phyloP scores from a whole-genome alignment of 1,284 basidiomycete genomes.

The Amylostereum areolatum region DNA sequence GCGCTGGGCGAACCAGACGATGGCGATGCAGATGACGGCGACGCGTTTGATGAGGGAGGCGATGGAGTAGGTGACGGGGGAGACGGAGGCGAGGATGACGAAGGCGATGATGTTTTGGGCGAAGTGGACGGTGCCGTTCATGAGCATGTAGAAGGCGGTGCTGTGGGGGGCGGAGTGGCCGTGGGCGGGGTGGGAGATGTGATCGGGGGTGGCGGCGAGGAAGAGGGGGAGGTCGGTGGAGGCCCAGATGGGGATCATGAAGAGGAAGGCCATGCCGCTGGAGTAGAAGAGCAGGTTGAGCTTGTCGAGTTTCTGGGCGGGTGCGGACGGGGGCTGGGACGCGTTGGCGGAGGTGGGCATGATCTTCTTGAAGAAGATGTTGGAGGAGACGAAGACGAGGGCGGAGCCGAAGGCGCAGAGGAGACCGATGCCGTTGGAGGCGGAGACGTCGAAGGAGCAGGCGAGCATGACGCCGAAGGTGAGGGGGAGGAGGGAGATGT shows the following conservation, averaged over 20 bases:
- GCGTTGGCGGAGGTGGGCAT: constrained; percentile 64
- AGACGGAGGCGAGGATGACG: constrained; percentile 90
- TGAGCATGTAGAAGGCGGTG: constrained; percentile 71
- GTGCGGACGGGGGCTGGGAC: constrained; percentile 33
- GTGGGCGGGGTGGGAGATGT: constrained; percentile 44
- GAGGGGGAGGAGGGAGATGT: constrained; percentile 90
- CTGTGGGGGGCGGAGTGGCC: constrained; percentile 46
- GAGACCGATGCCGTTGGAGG: constrained; percentile 78
- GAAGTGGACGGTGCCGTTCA: constrained; percentile 96
- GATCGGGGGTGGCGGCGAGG: constrained; percentile 36
- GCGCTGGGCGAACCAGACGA: constrained; percentile 92
- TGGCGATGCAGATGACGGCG: constrained; percentile 95
- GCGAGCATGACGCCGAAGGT: constrained; percentile 97
- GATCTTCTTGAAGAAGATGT: constrained; percentile 99
- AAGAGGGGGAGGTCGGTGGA: constrained; percentile 78
- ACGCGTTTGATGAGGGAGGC: constrained; percentile 97
- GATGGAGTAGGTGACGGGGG: constrained; percentile 98
- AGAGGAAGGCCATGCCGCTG: constrained; percentile 86
- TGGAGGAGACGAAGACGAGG: constrained; percentile 94
- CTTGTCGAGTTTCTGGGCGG: constrained; percentile 85
- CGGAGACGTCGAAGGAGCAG: constrained; percentile 88
- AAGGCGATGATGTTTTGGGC: constrained; percentile 97
- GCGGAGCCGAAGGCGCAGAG: constrained; percentile 93
- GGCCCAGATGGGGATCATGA: constrained; percentile 94
- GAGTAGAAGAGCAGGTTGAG: constrained; percentile 95